These are phyloP conservation scores for Fusarium verrucosum DNA, from an alignment of 2,329 filamentous ascomycete species.

Conservation along the genomic window DNA sequence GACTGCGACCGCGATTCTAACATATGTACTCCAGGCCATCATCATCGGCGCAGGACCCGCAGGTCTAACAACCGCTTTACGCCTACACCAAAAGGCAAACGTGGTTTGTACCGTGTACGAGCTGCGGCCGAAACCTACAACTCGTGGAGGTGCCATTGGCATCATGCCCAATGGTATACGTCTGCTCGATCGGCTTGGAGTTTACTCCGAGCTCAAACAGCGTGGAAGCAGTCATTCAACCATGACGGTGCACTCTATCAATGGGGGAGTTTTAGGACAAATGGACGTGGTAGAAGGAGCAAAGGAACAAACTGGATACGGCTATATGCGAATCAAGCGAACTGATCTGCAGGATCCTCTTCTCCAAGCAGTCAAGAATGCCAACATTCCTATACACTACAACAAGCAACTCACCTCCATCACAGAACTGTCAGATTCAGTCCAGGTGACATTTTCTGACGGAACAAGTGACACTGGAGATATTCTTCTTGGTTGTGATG, in stretches of 20 bases:
- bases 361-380: background rate
- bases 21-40: background rate
- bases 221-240: background rate
- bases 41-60: background rate
- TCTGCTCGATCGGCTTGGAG: background rate
- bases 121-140: background rate
- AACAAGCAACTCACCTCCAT: background rate
- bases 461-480: background rate
- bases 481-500: background rate
- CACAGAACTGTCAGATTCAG: background rate
- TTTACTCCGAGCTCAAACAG: background rate
- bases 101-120: background rate
- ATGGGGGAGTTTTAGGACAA: background rate
- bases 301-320: background rate
- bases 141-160: background rate
- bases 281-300: background rate
- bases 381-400: background rate
- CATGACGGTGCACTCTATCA: background rate
- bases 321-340: slow-evolving; percentile 3
- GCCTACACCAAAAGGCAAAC: background rate
- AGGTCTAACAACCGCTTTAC: background rate
- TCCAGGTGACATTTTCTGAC: background rate
- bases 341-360: background rate
- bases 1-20: background rate
- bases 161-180: slow-evolving; percentile 4